These are phyloP conservation scores for Neurospora sublineolata DNA, from an alignment of 495 filamentous ascomycete species.

Conservation along the genomic window DNA sequence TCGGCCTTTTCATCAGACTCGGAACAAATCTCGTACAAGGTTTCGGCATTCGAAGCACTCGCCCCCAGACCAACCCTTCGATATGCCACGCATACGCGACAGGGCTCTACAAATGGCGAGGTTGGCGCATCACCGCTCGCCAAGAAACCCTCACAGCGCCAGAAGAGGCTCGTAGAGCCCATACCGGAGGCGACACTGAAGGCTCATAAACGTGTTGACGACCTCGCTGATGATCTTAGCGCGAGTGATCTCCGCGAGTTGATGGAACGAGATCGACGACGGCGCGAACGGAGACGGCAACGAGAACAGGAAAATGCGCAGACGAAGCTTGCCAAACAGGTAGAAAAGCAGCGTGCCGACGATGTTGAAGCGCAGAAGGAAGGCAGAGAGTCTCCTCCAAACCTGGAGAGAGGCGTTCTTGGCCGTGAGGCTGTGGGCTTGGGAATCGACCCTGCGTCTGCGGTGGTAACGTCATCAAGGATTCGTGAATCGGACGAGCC, in stretches of 20 bases:
- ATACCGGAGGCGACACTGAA: constrained; percentile 54
- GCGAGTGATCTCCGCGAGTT: constrained; percentile 69
- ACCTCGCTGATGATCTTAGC: constrained; percentile 69
- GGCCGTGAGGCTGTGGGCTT: constrained; percentile 38
- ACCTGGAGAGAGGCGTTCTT: constrained; percentile 42
- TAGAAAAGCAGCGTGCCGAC: constrained; percentile 51
- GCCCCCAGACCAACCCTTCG: constrained; percentile 71
- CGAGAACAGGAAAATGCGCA: constrained; percentile 61
- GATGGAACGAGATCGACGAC: constrained; percentile 72
- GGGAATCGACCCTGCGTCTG: constrained; percentile 32
- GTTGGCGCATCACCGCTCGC: constrained; percentile 8
- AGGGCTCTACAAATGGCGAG: constrained; percentile 14
- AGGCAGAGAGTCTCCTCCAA: constrained; percentile 39
- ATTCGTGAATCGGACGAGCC: constrained; percentile 20
- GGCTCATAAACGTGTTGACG: constrained; percentile 62
- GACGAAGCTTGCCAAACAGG: constrained; percentile 53
- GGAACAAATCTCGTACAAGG: constrained; percentile 60
- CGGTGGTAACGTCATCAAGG: constrained; percentile 35
- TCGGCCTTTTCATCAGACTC: constrained; percentile 62
- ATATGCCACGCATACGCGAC: constrained; percentile 53
- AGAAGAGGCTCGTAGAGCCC: constrained; percentile 31
- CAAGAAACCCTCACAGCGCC: constrained; percentile 29
- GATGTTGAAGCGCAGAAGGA: constrained; percentile 27
- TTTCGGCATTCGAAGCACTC: constrained; percentile 61
- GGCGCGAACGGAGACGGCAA: constrained; percentile 60